A percentile compares a stretch with the other conserved stretches of the same genome.
phyloP scores from a whole-genome alignment of 2,329 filamentous ascomycete genomes.

The Aspergillus sp. region DNA sequence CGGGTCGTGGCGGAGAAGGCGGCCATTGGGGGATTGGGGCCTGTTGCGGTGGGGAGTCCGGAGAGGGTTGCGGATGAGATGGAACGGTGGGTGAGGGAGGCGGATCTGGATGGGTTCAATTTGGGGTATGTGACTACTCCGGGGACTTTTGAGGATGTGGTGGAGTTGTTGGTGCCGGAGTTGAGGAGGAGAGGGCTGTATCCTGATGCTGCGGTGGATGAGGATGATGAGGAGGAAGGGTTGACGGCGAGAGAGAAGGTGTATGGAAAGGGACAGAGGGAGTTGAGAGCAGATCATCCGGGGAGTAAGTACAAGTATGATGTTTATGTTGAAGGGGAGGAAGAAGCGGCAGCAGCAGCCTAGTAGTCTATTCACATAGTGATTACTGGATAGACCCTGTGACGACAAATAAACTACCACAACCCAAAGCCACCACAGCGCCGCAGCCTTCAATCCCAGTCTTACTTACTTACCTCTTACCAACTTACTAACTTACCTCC shows the following conservation, averaged over 20 bases:
- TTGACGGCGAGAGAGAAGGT: conserved; percentile 62
- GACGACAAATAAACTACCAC: background rate
- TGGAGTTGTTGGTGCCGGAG: conserved; percentile 54
- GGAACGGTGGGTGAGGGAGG: conserved; percentile 50
- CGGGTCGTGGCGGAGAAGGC: conserved; percentile 50
- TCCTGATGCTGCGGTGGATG: conserved; percentile 32
- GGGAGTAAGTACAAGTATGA: conserved; percentile 64
- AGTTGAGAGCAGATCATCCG: conserved; percentile 60
- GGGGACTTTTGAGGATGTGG: conserved; percentile 56
- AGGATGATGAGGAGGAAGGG: conserved; percentile 28
- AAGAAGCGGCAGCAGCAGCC: background rate
- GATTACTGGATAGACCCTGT: background rate
- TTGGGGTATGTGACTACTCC: conserved; percentile 54
- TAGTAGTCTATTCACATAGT: no score
- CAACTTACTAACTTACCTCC: no score
- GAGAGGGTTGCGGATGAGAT: conserved; percentile 51
- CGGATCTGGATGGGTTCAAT: conserved; percentile 48
- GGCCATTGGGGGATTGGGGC: conserved; percentile 53
- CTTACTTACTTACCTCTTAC: no score
- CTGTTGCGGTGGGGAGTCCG: conserved; percentile 51
- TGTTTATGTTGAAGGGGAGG: conserved; percentile 58
- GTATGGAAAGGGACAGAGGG: conserved; percentile 61
- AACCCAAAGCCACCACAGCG: background rate
- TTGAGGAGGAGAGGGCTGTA: conserved; percentile 47
- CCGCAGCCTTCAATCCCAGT: background rate